Base-by-base conservation (phyloP, 1,284 basidiomycete species). In the Fomitopsis betulina region DNA sequence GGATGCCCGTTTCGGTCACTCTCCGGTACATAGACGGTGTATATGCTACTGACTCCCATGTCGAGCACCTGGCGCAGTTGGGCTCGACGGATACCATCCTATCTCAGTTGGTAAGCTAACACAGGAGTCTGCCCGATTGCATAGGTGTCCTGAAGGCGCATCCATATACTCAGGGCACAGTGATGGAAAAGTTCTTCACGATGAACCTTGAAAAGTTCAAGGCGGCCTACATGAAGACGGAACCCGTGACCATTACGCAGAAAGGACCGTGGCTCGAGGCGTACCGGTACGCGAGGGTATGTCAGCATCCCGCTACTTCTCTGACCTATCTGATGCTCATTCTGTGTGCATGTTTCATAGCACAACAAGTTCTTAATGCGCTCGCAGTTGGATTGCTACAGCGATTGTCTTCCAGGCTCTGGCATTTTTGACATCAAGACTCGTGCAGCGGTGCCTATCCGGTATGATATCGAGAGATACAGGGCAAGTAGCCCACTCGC, bases 351-450 rank as follows among this genome's bases (percentile, higher is more conserved):
- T 37, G 21, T 10, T 35, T 35, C 5, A 5, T 65, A 94, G 89
- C 87, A 86, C 2, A 75, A 83, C 2, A 82, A 81, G 12, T 87
- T 98, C 62, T 78, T 98, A 50, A 94, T 98, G 89, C 91, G 96
- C 17, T 97, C 95, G 0, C 96, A 99, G 72, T 81, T 99, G 10
- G 96, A 99, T 71, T 96, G 94, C 66, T 75, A 85, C 1, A 92
- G 98, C 68, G 67, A 74, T 37, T 82, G 91, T 33, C 74, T 99
- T 19, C 96, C 96, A 1, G 93, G 94, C 1, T 88, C 87, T 0
- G 93, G 93, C 27, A 88, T 96, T 0, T 99, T 99, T 65, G 96
- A 99, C 70, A 88, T 99, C 72, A 99, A 99, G 74, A 98, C 96
- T 0, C 84, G 96, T 42, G 95, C 95, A 0, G 90, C 87, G 38